Evolutionary conservation across 1,284 basidiomycete species (phyloP).

Genomic region (Fistulinella cinereoalba): DNA sequence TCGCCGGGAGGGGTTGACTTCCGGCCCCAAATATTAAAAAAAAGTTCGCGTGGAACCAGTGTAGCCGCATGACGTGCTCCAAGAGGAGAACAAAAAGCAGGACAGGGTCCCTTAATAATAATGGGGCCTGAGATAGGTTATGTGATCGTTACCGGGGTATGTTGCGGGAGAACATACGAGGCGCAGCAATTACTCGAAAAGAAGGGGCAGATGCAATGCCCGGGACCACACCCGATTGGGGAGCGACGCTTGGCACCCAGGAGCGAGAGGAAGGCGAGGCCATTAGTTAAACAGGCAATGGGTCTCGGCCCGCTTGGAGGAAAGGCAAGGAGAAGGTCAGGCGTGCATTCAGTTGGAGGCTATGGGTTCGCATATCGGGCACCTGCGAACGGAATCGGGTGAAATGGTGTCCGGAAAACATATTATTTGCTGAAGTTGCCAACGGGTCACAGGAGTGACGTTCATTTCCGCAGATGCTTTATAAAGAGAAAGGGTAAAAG

Average conservation of each 20-base stretch:
- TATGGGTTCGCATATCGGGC: conserved; percentile 27
- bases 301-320: conserved; percentile 22
- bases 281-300: conserved; percentile 36
- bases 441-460: conserved; percentile 31
- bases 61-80: conserved; percentile 23
- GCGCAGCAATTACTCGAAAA: conserved; percentile 24
- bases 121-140: conserved; percentile 23
- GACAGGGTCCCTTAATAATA: conserved; percentile 32
- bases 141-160: conserved; percentile 24
- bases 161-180: conserved; percentile 28
- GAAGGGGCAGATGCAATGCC: conserved; percentile 15
- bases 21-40: conserved; percentile 32
- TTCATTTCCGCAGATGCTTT: conserved; percentile 36
- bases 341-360: conserved; percentile 21
- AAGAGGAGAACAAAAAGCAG: conserved; percentile 27
- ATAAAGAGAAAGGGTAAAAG: conserved; percentile 31
- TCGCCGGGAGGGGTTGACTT: conserved; percentile 18
- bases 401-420: conserved; percentile 29
- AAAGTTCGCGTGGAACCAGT: conserved; percentile 26
- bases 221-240: conserved; percentile 16
- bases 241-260: conserved; percentile 24
- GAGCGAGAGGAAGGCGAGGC: conserved; percentile 18
- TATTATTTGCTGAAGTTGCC: conserved; percentile 15
- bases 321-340: conserved; percentile 16
- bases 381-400: conserved; percentile 33